Evolutionary conservation across 352 stramenopile genomes (phyloP), one percentile per base, ranked within the genome.

Genomic region (Halophytophthora batemanensis): DNA sequence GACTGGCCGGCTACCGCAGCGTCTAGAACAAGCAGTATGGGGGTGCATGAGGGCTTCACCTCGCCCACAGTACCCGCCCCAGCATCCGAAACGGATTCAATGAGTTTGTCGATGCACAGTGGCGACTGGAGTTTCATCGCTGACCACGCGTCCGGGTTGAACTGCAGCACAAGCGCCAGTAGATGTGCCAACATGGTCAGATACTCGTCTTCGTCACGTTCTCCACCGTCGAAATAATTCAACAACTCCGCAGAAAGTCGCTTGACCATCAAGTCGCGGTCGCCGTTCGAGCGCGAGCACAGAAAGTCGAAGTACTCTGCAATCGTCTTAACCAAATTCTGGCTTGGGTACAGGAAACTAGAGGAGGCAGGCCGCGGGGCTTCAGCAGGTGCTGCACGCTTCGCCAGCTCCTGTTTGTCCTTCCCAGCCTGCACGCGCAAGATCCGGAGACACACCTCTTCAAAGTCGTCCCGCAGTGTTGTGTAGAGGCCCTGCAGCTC

Each of bases 271-370:
- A 71, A 54, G 19, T 76, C 58, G 15, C 74, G 66, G 34, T 94
- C 83, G 25, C 69, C 74, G 36, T 82, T 56, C 15, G 82, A 83
- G 17, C 65, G 72, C 1, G 61, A 74, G 39, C 68, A 80, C 37
- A 92, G 42, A 12, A 82, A 66, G 22, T 64, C 69, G 14, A 94
- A 76, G 49, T 90, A 82, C 34, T 93, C 71, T 17, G 84, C 77
- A 18, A 94, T 64, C 12, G 61, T 51, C 22, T 77, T 76, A 6
- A 86, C 76, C 19, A 93, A 63, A 13, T 69, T 56, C 44, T 87
- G 71, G 12, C 74, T 58, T 2, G 64, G 59, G 44, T 75, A 77
- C 38, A 66, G 47, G 29, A 45, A 53, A 22, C 25, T 50, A 13
- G n/a, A 14, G 33, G 22, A 29, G 23, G 66, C 55, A 28, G 19